Base-by-base conservation (phyloP, 768 basidiomycete species). In the Coprinellus aureogranulatus region DNA sequence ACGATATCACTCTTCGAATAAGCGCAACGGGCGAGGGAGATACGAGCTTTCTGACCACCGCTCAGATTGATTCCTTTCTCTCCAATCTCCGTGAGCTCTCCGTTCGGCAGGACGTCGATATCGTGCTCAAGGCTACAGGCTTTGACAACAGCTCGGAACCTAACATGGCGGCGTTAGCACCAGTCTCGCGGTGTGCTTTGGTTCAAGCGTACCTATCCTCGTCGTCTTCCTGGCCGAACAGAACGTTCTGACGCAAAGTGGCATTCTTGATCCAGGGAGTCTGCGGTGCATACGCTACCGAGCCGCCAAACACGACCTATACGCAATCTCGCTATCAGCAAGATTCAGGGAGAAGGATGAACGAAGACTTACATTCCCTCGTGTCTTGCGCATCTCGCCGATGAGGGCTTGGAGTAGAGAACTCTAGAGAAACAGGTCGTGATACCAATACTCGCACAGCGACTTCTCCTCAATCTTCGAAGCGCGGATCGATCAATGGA, bases 11-110 rank as follows among this genome's bases (percentile, higher is more conserved):
- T 78, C 0, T 79, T 72, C 2, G 88, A 85, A 64, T 92, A 94
- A 1, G 87, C 86, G 0, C 89, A 89, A 26, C 92, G 76, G 0
- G 91, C 92, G 23, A 92, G 72, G 1, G 86, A 87, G 3, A 90
- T 80, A n/a, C 88, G 84, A 39, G 88, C 87, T 81, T 88, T 64
- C n/a, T 60, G 23, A 41, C 50, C 65, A 77, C 85, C 86, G 60
- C 83, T 84, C 41, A 86, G 69, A 68, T 83, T 87, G 61, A 88
- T 85, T 0, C 90, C 91, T 65, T 87, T 87, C 71, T 93, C 90
- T 25, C 88, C 89, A 47, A 90, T 86, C 67, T 87, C 84, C 0
- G 88, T 89, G 39, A 75, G 61, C 67, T 90, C 86, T 3, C 88
- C 87, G 49, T 88, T 70, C 0, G 89, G 84, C 11, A 94, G 75